Evolutionary conservation across 2,329 filamentous ascomycete genomes (phyloP).

Genomic region (Exophiala oligosperma): DNA sequence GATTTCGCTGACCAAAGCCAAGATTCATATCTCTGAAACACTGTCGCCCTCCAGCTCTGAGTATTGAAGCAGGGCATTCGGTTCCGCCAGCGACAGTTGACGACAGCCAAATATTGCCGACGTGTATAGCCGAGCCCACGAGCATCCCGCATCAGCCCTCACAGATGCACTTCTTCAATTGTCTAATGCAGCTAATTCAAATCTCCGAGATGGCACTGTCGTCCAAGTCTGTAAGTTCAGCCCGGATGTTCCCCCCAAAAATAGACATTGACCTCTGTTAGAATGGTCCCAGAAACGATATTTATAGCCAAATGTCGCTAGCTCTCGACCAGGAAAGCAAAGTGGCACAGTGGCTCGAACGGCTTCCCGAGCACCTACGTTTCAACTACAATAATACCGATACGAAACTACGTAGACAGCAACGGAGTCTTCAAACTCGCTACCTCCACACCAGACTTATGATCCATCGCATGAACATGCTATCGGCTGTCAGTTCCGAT

Average conservation of each 20-base stretch:
- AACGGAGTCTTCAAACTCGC: conserved; percentile 4
- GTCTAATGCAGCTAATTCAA: conserved; percentile 4
- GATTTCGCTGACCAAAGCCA: background rate
- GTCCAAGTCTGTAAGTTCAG: background rate
- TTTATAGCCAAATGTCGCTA: conserved; percentile 4
- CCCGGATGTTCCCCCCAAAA: background rate
- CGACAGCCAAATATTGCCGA: background rate
- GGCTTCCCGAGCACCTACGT: background rate
- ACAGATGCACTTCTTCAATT: background rate
- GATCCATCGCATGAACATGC: conserved; percentile 4
- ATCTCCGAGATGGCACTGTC: conserved; percentile 5
- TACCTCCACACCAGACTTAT: conserved; percentile 6
- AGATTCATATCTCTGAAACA: conserved; percentile 1
- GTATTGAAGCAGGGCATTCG: background rate
- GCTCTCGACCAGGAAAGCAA: conserved; percentile 10
- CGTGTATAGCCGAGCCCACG: background rate
- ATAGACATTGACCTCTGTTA: background rate
- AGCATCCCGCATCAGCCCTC: background rate
- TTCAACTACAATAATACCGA: background rate
- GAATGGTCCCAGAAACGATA: background rate
- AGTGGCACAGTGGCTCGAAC: background rate
- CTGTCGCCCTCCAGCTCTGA: background rate
- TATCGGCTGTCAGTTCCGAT: background rate
- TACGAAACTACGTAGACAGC: conserved; percentile 7
- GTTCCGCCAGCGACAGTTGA: background rate